Evolutionary conservation across 2,329 filamentous ascomycete genomes (phyloP).

Genomic region (Epichloe gansuensis): DNA sequence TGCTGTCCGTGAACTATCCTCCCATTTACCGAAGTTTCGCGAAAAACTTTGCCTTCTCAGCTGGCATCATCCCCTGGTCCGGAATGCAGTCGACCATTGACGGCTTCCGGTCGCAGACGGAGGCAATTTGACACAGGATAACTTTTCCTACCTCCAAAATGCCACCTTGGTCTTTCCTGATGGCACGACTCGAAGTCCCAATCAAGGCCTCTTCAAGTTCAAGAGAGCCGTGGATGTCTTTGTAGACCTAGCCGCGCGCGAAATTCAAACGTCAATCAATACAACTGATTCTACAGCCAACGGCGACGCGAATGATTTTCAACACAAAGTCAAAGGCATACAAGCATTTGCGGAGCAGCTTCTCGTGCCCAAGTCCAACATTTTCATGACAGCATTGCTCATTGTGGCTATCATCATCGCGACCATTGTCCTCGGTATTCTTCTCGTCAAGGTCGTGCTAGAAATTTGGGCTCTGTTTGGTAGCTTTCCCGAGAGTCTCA

Average conservation of each 20-base stretch:
- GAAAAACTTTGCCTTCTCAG: slow-evolving; percentile 89
- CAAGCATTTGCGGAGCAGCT: slow-evolving; percentile 75
- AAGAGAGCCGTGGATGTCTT: slow-evolving; percentile 43
- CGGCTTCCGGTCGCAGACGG: slow-evolving; percentile 64
- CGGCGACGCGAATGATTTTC: slow-evolving; percentile 20
- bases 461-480: slow-evolving; percentile 87
- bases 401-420: slow-evolving; percentile 81
- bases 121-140: slow-evolving; percentile 75
- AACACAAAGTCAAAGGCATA: slow-evolving; percentile 57
- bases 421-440: slow-evolving; percentile 70
- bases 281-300: slow-evolving; percentile 17
- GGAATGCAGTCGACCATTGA: slow-evolving; percentile 73
- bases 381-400: slow-evolving; percentile 90
- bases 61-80: slow-evolving; percentile 73
- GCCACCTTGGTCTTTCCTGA: slow-evolving; percentile 61
- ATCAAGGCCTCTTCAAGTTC: slow-evolving; percentile 28
- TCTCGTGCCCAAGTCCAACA: slow-evolving; percentile 75
- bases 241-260: slow-evolving; percentile 39
- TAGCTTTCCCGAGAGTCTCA: slow-evolving; percentile 66
- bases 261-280: slow-evolving; percentile 35
- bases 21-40: slow-evolving; percentile 78
- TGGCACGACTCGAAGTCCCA: slow-evolving; percentile 35
- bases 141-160: slow-evolving; percentile 61
- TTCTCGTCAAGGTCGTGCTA: slow-evolving; percentile 82
- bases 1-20: slow-evolving; percentile 85